Conservation (phyloP, 2,329 filamentous ascomycete genomes). For the Tolypocladium ovalisporum region DNA sequence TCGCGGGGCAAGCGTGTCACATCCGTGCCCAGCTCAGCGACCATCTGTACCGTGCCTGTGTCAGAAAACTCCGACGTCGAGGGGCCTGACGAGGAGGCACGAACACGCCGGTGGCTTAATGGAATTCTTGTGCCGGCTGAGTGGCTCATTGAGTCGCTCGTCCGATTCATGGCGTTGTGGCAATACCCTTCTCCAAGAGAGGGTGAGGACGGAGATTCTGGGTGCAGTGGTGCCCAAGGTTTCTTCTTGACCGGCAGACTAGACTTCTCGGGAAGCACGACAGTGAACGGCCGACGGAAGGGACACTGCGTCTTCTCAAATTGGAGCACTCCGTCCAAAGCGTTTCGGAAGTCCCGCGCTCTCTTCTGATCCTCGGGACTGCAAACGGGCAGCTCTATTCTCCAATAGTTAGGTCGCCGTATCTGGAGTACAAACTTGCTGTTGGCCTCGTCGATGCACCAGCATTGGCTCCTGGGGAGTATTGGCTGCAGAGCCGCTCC, state of each 20-base stretch:
- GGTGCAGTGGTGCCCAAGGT: conserved; percentile 48
- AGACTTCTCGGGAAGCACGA: conserved; percentile 60
- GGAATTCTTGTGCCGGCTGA: background rate
- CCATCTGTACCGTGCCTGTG: background rate
- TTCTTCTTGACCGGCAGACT: conserved; percentile 54
- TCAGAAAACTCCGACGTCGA: background rate
- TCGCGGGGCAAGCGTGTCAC: background rate
- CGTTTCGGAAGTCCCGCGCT: conserved; percentile 56
- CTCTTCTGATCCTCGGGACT: conserved; percentile 36
- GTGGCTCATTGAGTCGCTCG: background rate
- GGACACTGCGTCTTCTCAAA: conserved; percentile 86
- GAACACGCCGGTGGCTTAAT: background rate
- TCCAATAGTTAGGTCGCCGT: conserved; percentile 74
- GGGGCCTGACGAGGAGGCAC: background rate
- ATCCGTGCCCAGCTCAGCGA: background rate
- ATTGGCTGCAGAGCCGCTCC: conserved; percentile 77
- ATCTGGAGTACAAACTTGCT: conserved; percentile 80
- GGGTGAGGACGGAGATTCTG: background rate
- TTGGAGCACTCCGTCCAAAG: conserved; percentile 61
- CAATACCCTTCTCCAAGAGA: background rate
- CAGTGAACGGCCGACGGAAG: conserved; percentile 66
- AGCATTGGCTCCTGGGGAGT: conserved; percentile 81
- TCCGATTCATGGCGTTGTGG: background rate
- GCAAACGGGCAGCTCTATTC: conserved; percentile 69
- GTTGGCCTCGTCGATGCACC: conserved; percentile 78